These are phyloP conservation scores for Pichia exigua DNA, from an alignment of 805 yeast species.

Conservation along the genomic window DNA sequence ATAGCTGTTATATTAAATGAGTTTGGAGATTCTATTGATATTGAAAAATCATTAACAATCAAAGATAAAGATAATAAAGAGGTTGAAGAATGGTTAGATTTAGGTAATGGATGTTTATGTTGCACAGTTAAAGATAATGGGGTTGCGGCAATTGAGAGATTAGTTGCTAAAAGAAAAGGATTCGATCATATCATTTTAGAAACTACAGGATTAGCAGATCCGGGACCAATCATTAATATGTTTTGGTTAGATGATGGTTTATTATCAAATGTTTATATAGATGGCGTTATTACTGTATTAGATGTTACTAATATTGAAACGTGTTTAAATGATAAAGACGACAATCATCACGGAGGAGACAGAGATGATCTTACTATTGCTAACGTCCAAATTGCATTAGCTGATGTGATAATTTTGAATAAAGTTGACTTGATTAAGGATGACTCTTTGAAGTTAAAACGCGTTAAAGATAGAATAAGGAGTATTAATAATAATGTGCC, in stretches of 20 bases:
- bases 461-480: constrained; percentile 30
- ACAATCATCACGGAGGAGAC: constrained; percentile 20
- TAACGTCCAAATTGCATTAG: constrained; percentile 81
- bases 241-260: constrained; percentile 95
- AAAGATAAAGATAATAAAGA: constrained; percentile 40
- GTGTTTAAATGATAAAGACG: constrained; percentile 54
- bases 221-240: constrained; percentile 95
- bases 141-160: constrained; percentile 84
- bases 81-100: constrained; percentile 90
- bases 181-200: constrained; percentile 91
- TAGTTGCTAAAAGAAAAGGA: constrained; percentile 56
- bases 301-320: constrained; percentile 61
- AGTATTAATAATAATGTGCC: constrained; percentile 66
- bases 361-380: constrained; percentile 61
- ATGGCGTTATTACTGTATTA: constrained; percentile 84
- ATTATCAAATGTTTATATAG: constrained; percentile 76
- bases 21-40: constrained; percentile 83
- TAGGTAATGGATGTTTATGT: constrained; percentile 95
- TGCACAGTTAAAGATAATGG: constrained; percentile 96
- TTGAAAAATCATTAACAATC: constrained; percentile 80
- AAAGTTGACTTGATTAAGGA: constrained; percentile 54
- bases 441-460: constrained; percentile 8
- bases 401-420: constrained; percentile 75
- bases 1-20: constrained; percentile 90
- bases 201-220: constrained; percentile 96